These are phyloP conservation scores for Coniochaeta ligniaria DNA, from an alignment of 2,329 filamentous ascomycete genomes.

Conservation along the genomic window DNA sequence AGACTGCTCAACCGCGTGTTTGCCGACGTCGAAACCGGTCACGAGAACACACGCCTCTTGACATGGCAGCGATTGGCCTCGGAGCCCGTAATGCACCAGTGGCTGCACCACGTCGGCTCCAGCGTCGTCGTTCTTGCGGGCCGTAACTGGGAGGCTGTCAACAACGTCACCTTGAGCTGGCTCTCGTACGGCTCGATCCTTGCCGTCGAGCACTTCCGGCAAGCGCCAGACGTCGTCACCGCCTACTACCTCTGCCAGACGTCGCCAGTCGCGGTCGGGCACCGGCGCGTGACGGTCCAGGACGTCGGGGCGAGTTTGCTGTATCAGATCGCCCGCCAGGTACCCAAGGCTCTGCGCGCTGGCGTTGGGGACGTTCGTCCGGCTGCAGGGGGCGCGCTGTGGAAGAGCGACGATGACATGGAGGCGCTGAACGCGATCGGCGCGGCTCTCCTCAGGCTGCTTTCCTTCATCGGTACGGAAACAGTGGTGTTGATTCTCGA, in stretches of 20 bases:
- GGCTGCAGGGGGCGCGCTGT: too few species aligned
- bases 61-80: background rate
- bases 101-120: background rate
- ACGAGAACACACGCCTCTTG: background rate
- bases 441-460: too few species aligned
- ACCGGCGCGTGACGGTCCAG: background rate
- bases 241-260: background rate
- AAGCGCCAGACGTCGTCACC: too few species aligned
- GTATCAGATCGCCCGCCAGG: background rate
- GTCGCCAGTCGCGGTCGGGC: background rate
- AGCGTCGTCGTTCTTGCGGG: background rate
- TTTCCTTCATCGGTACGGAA: too few species aligned
- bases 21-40: background rate
- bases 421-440: too few species aligned
- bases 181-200: background rate
- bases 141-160: background rate
- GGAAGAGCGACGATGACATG: too few species aligned
- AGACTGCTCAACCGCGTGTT: background rate
- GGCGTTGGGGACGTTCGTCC: too few species aligned
- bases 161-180: background rate
- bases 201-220: background rate
- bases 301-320: background rate
- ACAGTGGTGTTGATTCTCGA: too few species aligned
- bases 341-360: too few species aligned
- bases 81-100: background rate